Evolutionary conservation across 108 stramenopile genomes (phyloP), one percentile per base, ranked within the genome.

Genomic region (Cyclotella kingstonii): DNA sequence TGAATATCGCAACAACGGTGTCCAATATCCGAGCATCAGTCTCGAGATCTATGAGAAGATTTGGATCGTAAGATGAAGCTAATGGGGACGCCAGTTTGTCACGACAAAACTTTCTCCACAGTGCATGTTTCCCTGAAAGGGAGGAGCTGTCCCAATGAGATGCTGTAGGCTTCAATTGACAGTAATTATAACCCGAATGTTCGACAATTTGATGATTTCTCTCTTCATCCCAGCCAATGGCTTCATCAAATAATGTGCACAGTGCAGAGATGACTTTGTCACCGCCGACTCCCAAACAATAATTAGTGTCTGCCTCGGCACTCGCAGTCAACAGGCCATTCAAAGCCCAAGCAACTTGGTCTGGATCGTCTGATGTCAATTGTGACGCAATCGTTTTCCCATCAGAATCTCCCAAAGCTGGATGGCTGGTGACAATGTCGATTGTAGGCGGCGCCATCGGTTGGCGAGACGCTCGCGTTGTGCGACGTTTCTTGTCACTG

Each of bases 1-100:
- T 50, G 19, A 68, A 29, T 35, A 73, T 69, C 19, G 51, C 47
- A 34, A 78, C 41, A 31, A 78, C 61, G 35, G 68, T 44, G 2
- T 74, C 66, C 28, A 73, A 54, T 10, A 78, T 60, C 5, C 34
- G 60, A 19, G 23, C 46, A 19, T 68, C 72, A 14, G 45, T 58
- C 43, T 74, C 67, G 5, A 22, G 53, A 42, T 73, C 60, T 33
- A 74, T 68, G 81, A 67, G 76, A 78, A 53, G 83, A 72, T 38
- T 84, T 49, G 76, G 85, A 86, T 58, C 86, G 60, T 45, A 89
- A 29, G 57, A 93, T 74, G 54, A 84, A 40, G 53, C 82, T 31
- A 52, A 79, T 23, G 42, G 70, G 56, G 60, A 87, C 57, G 46
- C 85, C 57, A 54, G 53, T 54, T 62, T 78, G 48, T 45, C 36